Evolutionary conservation across 441 rosid genomes (phyloP), one percentile per base, ranked within the genome.

Genomic region (Aquilaria agallochum): DNA sequence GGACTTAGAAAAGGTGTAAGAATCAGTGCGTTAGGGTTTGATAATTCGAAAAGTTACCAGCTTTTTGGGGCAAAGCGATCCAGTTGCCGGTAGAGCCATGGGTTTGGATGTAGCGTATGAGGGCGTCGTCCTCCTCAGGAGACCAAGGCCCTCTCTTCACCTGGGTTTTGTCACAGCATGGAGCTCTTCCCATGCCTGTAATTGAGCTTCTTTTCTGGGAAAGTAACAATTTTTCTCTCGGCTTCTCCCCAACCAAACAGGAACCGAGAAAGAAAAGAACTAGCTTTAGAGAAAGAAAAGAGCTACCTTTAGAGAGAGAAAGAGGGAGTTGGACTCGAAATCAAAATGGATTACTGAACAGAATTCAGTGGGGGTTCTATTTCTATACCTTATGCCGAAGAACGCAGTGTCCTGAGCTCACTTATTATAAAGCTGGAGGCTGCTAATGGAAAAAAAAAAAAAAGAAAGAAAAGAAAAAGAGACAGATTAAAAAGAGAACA

Each of bases 101-200:
- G 50, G 72, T 55, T 42, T 84, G 73, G 20, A 86, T 59, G 36
- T 74, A 84, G 63, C 72, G 64, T 61, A 70, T 84, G 65, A 86
- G 89, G 70, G 77, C 71, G 27, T 83, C 82, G 52, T 86, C 92
- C 80, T 86, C 92, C 60, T 83, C 89, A 4, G 89, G 92, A 27
- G 92, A 86, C 92, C 92, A 86, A 0, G 89, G 87, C 10, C 92
- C 92, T 79, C 77, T 76, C 79, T 80, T 86, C 63, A 86, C 89
- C 53, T 80, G 84, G 14, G 83, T 84, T 73, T 86, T 86, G 83
- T 86, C 92, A 61, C 92, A 86, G 68, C 92, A 86, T 53, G 92
- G 92, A 56, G 92, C 86, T 66, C 92, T 76, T 62, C 92, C 92
- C 92, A 86, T 86, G 65, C 7, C 42, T 36, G 42, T 36, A 36